These are phyloP conservation scores for Millerozyma miso DNA, from an alignment of 805 yeast species.

Conservation along the genomic window DNA sequence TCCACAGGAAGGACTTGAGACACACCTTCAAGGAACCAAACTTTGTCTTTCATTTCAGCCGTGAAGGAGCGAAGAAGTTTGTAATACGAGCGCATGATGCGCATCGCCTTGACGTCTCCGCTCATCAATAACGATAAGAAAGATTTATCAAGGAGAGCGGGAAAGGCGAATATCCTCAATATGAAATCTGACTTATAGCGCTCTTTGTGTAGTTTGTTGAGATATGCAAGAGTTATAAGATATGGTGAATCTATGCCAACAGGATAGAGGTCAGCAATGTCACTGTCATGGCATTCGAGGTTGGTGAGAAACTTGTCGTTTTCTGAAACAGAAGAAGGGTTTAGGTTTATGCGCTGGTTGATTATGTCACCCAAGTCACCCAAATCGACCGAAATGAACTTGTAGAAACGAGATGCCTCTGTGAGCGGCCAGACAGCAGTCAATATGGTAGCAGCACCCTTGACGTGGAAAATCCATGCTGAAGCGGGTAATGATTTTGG, in stretches of 20 bases:
- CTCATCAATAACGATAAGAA: constrained; percentile 74
- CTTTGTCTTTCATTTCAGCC: constrained; percentile 79
- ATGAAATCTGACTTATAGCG: constrained; percentile 82
- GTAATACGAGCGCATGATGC: constrained; percentile 87
- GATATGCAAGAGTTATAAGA: constrained; percentile 77
- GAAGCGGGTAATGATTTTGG: constrained; percentile 78
- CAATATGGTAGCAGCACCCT: constrained; percentile 93
- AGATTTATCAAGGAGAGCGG: constrained; percentile 81
- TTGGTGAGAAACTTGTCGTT: constrained; percentile 43
- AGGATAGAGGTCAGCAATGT: constrained; percentile 82
- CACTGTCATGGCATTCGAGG: constrained; percentile 78
- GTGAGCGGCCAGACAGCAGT: constrained; percentile 93
- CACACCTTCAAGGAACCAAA: constrained; percentile 93
- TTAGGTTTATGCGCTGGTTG: constrained; percentile 32
- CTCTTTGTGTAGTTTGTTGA: constrained; percentile 79
- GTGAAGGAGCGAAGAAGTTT: constrained; percentile 76
- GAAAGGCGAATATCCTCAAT: constrained; percentile 83
- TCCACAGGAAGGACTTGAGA: constrained; percentile 85
- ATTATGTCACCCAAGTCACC: constrained; percentile 81
- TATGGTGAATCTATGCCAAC: constrained; percentile 81
- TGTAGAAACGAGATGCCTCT: constrained; percentile 39
- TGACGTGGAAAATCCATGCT: constrained; percentile 96
- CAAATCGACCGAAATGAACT: constrained; percentile 68
- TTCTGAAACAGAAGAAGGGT: constrained; percentile 7
- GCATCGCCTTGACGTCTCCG: constrained; percentile 84